These are phyloP conservation scores for Coniochaeta ligniaria DNA, from an alignment of 2,329 filamentous ascomycete species.

Conservation along the genomic window DNA sequence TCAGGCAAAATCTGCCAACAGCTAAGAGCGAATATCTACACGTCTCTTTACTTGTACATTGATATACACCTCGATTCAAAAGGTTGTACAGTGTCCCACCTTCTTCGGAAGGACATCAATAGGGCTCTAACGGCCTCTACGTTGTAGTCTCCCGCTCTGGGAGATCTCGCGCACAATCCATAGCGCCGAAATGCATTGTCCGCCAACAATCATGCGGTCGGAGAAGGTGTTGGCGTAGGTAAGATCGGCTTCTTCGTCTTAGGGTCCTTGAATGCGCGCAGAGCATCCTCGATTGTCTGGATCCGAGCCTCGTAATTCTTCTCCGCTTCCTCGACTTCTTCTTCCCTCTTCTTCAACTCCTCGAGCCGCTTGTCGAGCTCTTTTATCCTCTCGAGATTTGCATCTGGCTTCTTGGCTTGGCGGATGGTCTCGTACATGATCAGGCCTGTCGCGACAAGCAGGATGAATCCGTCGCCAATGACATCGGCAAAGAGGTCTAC, in stretches of 20 bases:
- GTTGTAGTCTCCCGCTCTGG: no score
- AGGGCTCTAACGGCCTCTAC: no score
- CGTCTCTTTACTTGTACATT: no score
- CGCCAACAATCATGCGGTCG: not conserved
- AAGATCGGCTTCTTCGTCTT: constrained; percentile 50
- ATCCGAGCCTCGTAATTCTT: constrained; percentile 37
- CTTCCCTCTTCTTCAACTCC: constrained; percentile 40
- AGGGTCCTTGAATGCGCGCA: constrained; percentile 44
- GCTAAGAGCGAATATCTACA: no score
- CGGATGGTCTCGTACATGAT: constrained; percentile 57
- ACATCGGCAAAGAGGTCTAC: constrained; percentile 63
- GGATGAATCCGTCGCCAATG: constrained; percentile 55
- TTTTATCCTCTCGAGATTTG: constrained; percentile 44
- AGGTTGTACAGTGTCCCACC: no score
- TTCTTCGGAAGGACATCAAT: no score
- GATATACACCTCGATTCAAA: no score
- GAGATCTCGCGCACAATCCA: not conserved
- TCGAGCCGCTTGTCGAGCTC: constrained; percentile 38
- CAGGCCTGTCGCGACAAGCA: constrained; percentile 47
- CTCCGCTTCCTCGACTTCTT: constrained; percentile 42
- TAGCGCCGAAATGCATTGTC: not conserved
- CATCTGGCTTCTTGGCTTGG: constrained; percentile 52
- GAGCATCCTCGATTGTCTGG: constrained; percentile 44
- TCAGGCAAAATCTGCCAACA: no score
- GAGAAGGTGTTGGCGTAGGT: constrained; percentile 21